phyloP scores from a whole-genome alignment of 768 basidiomycete species.

The Brasilioporus rufonigricans region DNA sequence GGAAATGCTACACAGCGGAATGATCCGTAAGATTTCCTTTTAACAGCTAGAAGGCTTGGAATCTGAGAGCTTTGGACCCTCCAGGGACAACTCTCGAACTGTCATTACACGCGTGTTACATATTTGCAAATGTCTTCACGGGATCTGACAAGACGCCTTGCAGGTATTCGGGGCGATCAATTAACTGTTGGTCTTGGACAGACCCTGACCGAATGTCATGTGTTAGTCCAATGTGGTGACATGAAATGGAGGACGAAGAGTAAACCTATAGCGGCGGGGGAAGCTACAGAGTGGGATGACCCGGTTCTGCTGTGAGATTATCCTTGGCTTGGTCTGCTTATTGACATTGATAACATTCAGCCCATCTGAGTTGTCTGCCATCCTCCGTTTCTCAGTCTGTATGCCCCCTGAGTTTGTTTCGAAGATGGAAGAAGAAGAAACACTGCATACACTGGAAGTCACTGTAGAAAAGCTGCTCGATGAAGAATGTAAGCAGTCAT shows the following conservation, averaged over 20 bases:
- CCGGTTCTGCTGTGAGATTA: not conserved
- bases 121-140: not conserved
- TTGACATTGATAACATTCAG: not conserved
- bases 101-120: not conserved
- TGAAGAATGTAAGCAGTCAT: not conserved
- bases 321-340: not conserved
- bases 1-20: too few species aligned
- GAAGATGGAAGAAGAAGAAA: not conserved
- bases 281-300: not conserved
- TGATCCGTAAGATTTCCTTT: too few species aligned
- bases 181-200: not conserved
- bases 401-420: too few species aligned
- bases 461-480: not conserved
- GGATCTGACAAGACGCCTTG: not conserved
- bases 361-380: not conserved
- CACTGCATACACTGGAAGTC: not conserved
- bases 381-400: not conserved
- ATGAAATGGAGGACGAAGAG: not conserved
- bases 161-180: not conserved
- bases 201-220: not conserved
- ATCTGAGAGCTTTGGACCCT: not conserved
- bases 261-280: not conserved
- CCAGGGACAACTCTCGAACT: not conserved
- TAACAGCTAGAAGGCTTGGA: too few species aligned
- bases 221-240: not conserved